Evolutionary conservation across 176 grass and related monocot species (phyloP).

Genomic region (Eragrostis curvula): DNA sequence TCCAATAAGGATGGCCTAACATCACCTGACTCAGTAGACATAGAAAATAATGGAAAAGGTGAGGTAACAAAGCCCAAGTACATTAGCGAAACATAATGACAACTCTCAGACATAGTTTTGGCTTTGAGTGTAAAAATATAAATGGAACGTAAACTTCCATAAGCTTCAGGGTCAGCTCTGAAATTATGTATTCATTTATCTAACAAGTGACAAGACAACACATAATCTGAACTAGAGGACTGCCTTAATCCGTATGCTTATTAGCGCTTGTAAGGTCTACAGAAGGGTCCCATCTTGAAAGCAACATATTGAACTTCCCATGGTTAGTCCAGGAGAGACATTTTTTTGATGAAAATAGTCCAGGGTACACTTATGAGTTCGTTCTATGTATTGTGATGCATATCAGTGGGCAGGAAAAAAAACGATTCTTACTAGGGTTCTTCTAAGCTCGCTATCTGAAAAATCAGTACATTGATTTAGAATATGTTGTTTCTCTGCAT

Average conservation of each 20-base stretch:
- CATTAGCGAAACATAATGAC: conserved; percentile 21
- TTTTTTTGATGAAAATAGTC: too few relatives aligned
- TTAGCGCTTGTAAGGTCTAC: background rate
- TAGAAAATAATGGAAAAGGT: background rate
- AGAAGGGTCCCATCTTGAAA: background rate
- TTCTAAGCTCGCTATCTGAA: background rate
- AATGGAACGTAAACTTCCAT: conserved; percentile 8
- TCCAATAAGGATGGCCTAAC: background rate
- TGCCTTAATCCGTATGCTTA: background rate
- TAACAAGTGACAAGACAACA: background rate
- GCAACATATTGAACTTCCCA: background rate
- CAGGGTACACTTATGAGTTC: background rate
- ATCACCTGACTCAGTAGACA: background rate
- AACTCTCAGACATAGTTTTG: background rate
- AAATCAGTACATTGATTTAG: background rate
- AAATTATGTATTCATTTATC: background rate
- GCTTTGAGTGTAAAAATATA: conserved; percentile 13
- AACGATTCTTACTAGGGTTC: background rate
- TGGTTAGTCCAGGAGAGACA: too few relatives aligned
- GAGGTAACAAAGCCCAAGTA: background rate
- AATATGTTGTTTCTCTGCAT: conserved; percentile 10
- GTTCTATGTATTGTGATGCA: background rate
- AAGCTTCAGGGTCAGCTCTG: conserved; percentile 1
- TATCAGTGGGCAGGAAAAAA: background rate
- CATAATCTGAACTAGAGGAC: background rate